A percentile compares a stretch with the other conserved stretches of the same genome.
Evolutionary conservation across 2,329 filamentous ascomycete species (phyloP).

Genomic region (Epichloe scottii): DNA sequence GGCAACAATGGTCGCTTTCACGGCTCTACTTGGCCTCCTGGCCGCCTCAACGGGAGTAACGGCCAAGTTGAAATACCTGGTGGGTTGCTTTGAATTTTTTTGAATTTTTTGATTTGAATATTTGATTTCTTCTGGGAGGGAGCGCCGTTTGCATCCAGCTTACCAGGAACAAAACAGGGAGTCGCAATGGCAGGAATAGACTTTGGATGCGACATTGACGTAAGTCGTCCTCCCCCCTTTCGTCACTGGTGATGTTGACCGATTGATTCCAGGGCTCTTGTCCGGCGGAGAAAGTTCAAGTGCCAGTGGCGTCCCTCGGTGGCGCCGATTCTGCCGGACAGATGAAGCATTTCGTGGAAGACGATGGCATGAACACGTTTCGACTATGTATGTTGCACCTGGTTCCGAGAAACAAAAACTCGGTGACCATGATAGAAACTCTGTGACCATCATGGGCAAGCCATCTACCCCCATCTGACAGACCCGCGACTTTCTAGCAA

Average conservation of each 20-base stretch:
- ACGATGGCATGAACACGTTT: conserved; percentile 42
- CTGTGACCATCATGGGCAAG: too few species aligned
- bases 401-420: too few species aligned
- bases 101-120: too few species aligned
- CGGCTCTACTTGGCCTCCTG: neutral
- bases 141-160: neutral
- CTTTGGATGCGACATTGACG: conserved; percentile 34
- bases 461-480: too few species aligned
- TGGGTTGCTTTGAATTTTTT: neutral
- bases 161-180: conserved; percentile 13
- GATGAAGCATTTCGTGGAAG: conserved; percentile 43
- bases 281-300: conserved; percentile 20
- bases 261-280: conserved; percentile 22
- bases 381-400: conserved; percentile 27
- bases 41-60: neutral
- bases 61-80: conserved; percentile 8
- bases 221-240: conserved; percentile 11
- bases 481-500: conserved; percentile 14
- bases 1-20: neutral
- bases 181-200: conserved; percentile 35
- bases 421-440: too few species aligned
- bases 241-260: neutral
- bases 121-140: too few species aligned
- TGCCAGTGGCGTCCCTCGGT: conserved; percentile 20
- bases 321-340: conserved; percentile 32